phyloP scores from a whole-genome alignment of 2,329 filamentous ascomycete genomes.

The Ceratocystis destructans region DNA sequence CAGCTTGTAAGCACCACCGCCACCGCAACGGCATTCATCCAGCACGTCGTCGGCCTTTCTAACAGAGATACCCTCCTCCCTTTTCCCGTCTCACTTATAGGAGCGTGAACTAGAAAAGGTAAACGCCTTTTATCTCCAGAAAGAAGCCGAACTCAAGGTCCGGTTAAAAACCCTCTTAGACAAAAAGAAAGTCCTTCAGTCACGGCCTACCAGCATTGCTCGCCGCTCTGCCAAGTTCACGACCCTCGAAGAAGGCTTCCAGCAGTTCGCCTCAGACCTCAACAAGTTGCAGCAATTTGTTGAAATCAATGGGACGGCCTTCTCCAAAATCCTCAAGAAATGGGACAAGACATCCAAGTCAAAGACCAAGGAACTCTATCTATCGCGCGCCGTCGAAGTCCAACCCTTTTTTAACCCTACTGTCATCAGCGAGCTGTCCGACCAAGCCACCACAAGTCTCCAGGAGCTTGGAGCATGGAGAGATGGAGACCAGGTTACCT shows the following conservation, averaged over 20 bases:
- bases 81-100: constrained; percentile 33
- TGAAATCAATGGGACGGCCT: constrained; percentile 92
- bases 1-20: constrained; percentile 53
- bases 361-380: constrained; percentile 92
- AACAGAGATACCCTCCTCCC: constrained; percentile 28
- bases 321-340: constrained; percentile 98
- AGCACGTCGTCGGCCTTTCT: constrained; percentile 59
- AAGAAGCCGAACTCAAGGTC: constrained; percentile 95
- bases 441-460: constrained; percentile 90
- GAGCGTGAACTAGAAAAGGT: constrained; percentile 97
- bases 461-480: constrained; percentile 94
- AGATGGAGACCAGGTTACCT: constrained; percentile 85
- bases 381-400: constrained; percentile 89
- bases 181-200: constrained; percentile 85
- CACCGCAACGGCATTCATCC: constrained; percentile 86
- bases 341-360: constrained; percentile 99
- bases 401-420: constrained; percentile 97
- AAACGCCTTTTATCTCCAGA: constrained; percentile 94
- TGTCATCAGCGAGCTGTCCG: constrained; percentile 90
- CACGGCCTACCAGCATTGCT: constrained; percentile 57
- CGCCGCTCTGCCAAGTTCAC: constrained; percentile 88
- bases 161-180: constrained; percentile 83
- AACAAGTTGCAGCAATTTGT: constrained; percentile 99
- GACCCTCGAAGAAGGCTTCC: constrained; percentile 88
- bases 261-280: constrained; percentile 89